phyloP scores from a whole-genome alignment of 202 grass and related monocot species.

The Cymbopogon flexuosus region DNA sequence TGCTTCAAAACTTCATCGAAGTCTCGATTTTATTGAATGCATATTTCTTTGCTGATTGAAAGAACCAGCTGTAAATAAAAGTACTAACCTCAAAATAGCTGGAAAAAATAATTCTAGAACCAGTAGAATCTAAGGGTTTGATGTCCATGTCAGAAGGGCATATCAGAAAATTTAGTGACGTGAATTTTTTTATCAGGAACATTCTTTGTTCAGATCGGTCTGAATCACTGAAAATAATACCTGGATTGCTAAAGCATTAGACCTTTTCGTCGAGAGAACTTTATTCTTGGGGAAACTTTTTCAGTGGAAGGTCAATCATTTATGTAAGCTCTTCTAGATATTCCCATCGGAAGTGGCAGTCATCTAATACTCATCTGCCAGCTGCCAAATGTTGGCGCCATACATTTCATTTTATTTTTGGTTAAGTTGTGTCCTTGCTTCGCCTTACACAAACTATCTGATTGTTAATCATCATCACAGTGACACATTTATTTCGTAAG shows the following conservation, averaged over 20 bases:
- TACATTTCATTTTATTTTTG: no score
- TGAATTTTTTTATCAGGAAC: neutral
- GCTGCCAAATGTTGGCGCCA: no score
- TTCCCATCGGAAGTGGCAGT: no score
- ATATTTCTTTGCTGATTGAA: neutral
- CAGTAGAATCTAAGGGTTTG: neutral
- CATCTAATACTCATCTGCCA: no score
- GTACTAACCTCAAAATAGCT: no score
- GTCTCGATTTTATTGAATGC: neutral
- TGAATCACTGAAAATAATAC: neutral
- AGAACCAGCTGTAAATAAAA: neutral
- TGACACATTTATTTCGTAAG: no score
- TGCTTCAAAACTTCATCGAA: neutral
- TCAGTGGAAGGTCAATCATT: no score
- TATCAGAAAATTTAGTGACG: neutral
- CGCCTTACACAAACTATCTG: no score
- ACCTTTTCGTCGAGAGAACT: neutral
- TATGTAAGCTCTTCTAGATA: no score
- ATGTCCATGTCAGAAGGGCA: neutral
- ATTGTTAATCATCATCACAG: no score
- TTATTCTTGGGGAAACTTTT: neutral
- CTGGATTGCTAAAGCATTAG: neutral
- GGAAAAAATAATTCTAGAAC: no score
- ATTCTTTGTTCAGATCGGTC: conserved; percentile 1
- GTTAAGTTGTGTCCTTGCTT: no score